These are phyloP conservation scores for Lentinus tigrinus DNA, from an alignment of 768 basidiomycete species.

Conservation along the genomic window DNA sequence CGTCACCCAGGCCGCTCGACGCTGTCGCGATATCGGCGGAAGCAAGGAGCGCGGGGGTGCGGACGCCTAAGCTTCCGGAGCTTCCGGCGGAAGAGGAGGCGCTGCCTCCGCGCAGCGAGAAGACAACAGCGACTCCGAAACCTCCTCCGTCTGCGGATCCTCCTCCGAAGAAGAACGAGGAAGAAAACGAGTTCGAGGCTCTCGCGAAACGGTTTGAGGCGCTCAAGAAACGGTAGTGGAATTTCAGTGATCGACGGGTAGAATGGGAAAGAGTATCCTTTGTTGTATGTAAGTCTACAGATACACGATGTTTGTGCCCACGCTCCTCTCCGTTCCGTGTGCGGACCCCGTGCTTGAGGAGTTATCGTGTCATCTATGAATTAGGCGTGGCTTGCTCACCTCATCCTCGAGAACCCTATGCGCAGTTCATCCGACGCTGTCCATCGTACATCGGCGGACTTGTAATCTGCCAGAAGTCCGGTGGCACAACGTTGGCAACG, in stretches of 20 bases:
- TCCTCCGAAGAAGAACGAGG: conserved; percentile 23
- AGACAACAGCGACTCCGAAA: conserved; percentile 21
- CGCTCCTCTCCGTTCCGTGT: too few relatives aligned
- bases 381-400: too few relatives aligned
- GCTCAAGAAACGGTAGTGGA: conserved; percentile 69
- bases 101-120: conserved; percentile 20
- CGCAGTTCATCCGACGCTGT: too few relatives aligned
- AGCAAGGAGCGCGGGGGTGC: conserved; percentile 31
- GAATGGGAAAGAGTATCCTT: conserved; percentile 4
- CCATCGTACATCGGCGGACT: too few relatives aligned
- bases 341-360: too few relatives aligned
- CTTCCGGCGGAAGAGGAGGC: conserved; percentile 49
- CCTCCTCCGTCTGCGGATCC: conserved; percentile 18
- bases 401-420: too few relatives aligned
- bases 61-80: conserved; percentile 46
- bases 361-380: too few relatives aligned
- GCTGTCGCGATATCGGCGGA: conserved; percentile 28
- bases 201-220: conserved; percentile 81
- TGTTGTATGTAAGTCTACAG: background rate
- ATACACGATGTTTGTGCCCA: background rate
- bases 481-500: too few relatives aligned
- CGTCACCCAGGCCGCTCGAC: conserved; percentile 17
- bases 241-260: background rate
- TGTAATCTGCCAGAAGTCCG: too few relatives aligned
- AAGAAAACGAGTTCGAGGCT: conserved; percentile 72